phyloP scores from a whole-genome alignment of 1,139 yeast species.

The Candida mesenterica region DNA sequence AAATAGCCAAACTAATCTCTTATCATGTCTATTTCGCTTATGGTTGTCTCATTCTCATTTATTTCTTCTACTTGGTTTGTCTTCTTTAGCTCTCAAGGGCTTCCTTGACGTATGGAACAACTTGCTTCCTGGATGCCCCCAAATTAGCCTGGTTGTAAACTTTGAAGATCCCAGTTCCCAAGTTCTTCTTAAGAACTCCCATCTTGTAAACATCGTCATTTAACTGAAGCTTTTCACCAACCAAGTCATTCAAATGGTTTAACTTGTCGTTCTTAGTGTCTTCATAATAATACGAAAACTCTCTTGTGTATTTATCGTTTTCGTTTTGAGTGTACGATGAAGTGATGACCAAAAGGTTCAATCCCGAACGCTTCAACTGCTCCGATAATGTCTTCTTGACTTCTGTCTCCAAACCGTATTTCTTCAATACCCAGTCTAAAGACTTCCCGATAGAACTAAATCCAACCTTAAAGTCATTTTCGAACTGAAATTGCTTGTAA shows the following conservation, averaged over 20 bases:
- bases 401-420: slow-evolving; percentile 25
- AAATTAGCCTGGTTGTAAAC: slow-evolving; percentile 54
- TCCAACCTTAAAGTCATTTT: slow-evolving; percentile 50
- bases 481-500: slow-evolving; percentile 68
- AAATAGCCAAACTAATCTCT: slow-evolving; percentile 1
- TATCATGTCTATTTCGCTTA: too few relatives aligned
- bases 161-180: slow-evolving; percentile 15
- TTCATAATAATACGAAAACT: slow-evolving; percentile 46
- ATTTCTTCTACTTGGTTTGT: too few relatives aligned
- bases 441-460: slow-evolving; percentile 75
- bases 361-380: slow-evolving; percentile 34
- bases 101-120: slow-evolving; percentile 61
- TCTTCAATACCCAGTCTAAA: slow-evolving; percentile 51
- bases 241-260: slow-evolving; percentile 24
- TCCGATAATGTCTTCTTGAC: slow-evolving; percentile 37
- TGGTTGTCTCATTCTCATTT: too few relatives aligned
- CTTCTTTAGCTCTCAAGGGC: slow-evolving; percentile 24
- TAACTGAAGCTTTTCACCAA: slow-evolving; percentile 17
- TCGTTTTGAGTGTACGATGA: slow-evolving; percentile 53
- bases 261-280: slow-evolving; percentile 16
- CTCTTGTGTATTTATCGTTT: slow-evolving; percentile 50
- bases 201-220: slow-evolving; percentile 14
- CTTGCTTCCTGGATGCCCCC: slow-evolving; percentile 76
- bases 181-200: slow-evolving; percentile 8
- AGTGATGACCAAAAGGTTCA: slow-evolving; percentile 61